Percentiles rank a stretch among this genome's conserved stretches.
phyloP scores from a whole-genome alignment of 345 rosid genomes.

The Eucalyptus coolabah region DNA sequence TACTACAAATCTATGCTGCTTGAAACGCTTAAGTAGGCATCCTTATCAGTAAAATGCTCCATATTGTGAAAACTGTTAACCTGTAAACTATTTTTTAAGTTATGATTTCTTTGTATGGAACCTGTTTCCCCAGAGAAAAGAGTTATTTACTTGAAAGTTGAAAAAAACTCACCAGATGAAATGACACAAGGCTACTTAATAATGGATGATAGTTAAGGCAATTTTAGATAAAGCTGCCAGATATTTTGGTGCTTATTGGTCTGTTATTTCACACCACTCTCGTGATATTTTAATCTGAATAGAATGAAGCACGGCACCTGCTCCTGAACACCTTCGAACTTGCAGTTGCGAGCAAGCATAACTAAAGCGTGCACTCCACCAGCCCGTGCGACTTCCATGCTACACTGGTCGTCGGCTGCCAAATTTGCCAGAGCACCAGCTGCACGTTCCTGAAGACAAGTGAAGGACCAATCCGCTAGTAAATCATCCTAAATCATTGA shows the following conservation, averaged over 20 bases:
- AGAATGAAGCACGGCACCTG: constrained; percentile 27
- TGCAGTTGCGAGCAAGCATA: constrained; percentile 78
- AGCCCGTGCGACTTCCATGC: constrained; percentile 60
- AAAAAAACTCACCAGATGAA: neutral
- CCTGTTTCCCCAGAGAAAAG: neutral
- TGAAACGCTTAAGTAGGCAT: neutral
- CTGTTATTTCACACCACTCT: neutral
- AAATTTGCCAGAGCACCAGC: constrained; percentile 87
- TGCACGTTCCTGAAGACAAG: constrained; percentile 55
- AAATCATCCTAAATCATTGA: neutral
- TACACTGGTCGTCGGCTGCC: constrained; percentile 84
- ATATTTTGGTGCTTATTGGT: neutral
- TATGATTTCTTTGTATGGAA: neutral
- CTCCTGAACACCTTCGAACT: constrained; percentile 76
- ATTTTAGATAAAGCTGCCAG: neutral
- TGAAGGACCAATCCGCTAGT: neutral
- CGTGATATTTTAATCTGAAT: neutral
- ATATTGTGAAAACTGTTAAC: neutral
- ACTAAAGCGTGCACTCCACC: constrained; percentile 80
- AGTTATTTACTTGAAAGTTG: neutral
- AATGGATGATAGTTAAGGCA: neutral
- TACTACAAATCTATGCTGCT: neutral
- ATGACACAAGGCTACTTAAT: neutral
- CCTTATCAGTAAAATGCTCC: neutral
- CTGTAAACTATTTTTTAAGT: neutral